Percentiles rank a stretch among this genome's conserved stretches.
phyloP scores from a whole-genome alignment of 441 rosid species.

The Erodium trifolium region DNA sequence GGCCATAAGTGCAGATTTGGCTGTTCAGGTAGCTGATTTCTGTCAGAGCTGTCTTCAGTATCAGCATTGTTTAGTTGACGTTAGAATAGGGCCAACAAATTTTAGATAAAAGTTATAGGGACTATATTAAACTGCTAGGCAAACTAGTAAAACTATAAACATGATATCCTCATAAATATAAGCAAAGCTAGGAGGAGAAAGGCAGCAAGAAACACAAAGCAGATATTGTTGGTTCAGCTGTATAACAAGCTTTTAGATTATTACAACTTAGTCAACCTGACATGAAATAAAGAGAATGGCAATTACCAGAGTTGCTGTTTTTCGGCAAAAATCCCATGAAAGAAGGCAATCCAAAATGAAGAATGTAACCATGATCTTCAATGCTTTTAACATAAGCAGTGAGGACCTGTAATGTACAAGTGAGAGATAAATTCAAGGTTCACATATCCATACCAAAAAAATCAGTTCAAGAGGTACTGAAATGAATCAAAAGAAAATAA shows the following conservation, averaged over 20 bases:
- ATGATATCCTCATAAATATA: neutral
- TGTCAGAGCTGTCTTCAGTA: neutral
- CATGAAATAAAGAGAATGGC: conserved; percentile 4
- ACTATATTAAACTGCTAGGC: neutral
- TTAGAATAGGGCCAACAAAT: neutral
- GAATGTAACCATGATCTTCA: conserved; percentile 97
- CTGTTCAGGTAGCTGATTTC: neutral
- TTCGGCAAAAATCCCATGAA: conserved; percentile 70
- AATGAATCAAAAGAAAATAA: conserved; percentile 7
- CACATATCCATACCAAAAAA: neutral
- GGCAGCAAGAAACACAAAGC: neutral
- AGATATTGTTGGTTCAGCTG: neutral
- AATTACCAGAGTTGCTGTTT: conserved; percentile 46
- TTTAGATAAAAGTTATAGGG: neutral
- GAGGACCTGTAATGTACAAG: conserved; percentile 45
- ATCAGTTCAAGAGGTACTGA: conserved; percentile 7
- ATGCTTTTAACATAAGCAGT: conserved; percentile 71
- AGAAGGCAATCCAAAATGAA: conserved; percentile 78
- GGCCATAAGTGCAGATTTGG: neutral
- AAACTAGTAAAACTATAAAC: neutral
- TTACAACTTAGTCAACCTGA: conserved; percentile 6
- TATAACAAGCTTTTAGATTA: neutral
- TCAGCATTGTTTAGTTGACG: neutral
- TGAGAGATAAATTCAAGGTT: conserved; percentile 9
- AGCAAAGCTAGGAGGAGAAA: neutral